Base-by-base conservation (phyloP, 2,329 filamentous ascomycete genomes). In the Verticillium klebahnii region DNA sequence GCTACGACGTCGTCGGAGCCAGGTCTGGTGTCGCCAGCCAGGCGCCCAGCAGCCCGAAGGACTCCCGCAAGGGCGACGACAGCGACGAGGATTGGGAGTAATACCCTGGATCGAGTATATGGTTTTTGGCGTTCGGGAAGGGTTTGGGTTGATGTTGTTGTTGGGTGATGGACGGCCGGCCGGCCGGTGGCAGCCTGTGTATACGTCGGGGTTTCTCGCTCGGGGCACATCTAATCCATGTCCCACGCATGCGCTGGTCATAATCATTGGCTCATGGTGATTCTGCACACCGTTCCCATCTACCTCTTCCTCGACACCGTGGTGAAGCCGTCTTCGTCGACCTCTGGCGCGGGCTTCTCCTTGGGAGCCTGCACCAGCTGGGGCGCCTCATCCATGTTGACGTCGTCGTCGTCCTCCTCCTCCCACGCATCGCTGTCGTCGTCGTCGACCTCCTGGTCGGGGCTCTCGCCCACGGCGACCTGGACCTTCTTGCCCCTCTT, bases 1-100 rank as follows among this genome's bases (percentile, higher is more conserved):
- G 93, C 78, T 99, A 99, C 74, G 95, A 99, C 73, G 84, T 99
- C 37, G 92, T 99, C 56, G 90, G 90, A 8, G 88, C 89, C 6
- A 81, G 87, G 56, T 93, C 90, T 59, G 91, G 90, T 57, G 85
- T 86, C 55, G 87, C 89, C 40, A 97, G 91, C 73, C 90, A 91
- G 66, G 89, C 92, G 19, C 90, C 92, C 29, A 85, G 77, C 72
- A 88, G 85, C 71, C 86, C 86, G 31, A 87, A 85, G 72, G 85
- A 84, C 37, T 69, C 77, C 19, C 78, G 78, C 65, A 84, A 83
- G 73, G 80, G 71, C 8, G 82, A 84, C 59, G 87, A 90, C 65
- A 89, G 86, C 66, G 89, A 91, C 62, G 89, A 89, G 68, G 90
- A 93, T 71, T 93, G 90, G 89, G 90, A 93, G 76, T 92, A 82